Base-by-base conservation (phyloP, 148 eudicot genomes). In the Heliamphora exappendiculata region DNA sequence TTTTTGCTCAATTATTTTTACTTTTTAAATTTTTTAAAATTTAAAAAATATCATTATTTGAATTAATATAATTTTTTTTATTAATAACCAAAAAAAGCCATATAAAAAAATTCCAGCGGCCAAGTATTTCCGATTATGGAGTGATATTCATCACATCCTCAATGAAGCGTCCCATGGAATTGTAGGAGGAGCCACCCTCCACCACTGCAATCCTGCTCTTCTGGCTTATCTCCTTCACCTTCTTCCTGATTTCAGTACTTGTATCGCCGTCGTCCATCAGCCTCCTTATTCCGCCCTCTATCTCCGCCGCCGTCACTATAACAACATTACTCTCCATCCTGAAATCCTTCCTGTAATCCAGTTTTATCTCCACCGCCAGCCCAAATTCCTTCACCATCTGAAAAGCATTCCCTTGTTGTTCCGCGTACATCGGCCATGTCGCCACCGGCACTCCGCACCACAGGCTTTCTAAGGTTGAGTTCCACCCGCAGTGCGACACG, bases 401-500 rank as follows among this genome's bases (percentile, higher is more conserved):
- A n/a, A 75, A 84, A 13, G 84, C 81, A 26, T 78, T 81, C 67
- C 81, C 7, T 44, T 84, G 86, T 16, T 84, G 82, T 24, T 84
- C 84, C 0, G 81, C 81, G 31, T 78, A 75, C 22, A 84, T 8
- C 0, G 84, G 86, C 84, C 86, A 84, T 0, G 80, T 65, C 14
- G 77, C 80, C 47, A 84, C 26, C 0, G 84, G 86, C 3, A 81
- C 81, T 1, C 86, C 82, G 26, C 65, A 75, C 86, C 86, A 81
- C 22, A 84, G 0, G 68, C 84, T 78, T 72, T 84, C 86, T 63
- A 84, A 33, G 9, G 26, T 75, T 16, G 86, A 84, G 78, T 81
- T 84, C 86, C 86, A 84, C 4, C 86, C 82, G n/a, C 86, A 84
- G 42, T 84, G 84, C 0, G 86, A 78, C 60, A 84, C 74, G n/a